Percentiles rank a stretch among this genome's conserved stretches.
Conservation (phyloP, 2,329 filamentous ascomycete genomes). For the Hypoxylon sp. region DNA sequence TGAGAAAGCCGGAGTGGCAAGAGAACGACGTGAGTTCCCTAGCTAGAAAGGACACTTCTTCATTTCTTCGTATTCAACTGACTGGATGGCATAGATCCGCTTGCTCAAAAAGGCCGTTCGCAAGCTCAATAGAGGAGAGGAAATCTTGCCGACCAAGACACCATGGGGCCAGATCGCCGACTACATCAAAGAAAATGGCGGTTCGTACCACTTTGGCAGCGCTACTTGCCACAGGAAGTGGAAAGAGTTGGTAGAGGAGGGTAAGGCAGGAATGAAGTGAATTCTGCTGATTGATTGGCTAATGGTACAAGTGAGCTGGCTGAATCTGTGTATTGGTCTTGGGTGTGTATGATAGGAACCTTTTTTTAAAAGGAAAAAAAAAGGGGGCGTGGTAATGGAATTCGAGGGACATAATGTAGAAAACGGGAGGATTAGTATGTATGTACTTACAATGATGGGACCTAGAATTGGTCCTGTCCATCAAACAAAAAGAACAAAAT, state of each 20-base stretch:
- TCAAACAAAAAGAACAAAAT: constrained; percentile 30
- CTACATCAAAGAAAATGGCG: constrained; percentile 66
- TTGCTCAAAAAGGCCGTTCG: constrained; percentile 63
- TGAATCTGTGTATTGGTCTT: constrained; percentile 26
- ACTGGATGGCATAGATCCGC: constrained; percentile 55
- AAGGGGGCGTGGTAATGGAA: constrained; percentile 43
- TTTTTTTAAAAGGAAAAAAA: constrained; percentile 15
- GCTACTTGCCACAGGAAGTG: constrained; percentile 72
- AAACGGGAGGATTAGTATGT: constrained; percentile 34
- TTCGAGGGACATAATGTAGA: constrained; percentile 18
- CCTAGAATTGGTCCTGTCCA: constrained; percentile 15
- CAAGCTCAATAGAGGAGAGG: constrained; percentile 54
- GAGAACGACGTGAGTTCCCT: constrained; percentile 71
- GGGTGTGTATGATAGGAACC: constrained; percentile 39
- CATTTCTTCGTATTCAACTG: constrained; percentile 7
- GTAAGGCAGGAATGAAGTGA: constrained; percentile 28
- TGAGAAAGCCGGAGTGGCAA: constrained; percentile 76
- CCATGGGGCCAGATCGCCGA: constrained; percentile 71
- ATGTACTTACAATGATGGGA: constrained; percentile 48
- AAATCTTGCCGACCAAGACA: constrained; percentile 57
- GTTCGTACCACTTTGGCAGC: constrained; percentile 72
- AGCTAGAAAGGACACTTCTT: neutral
- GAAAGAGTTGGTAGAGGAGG: constrained; percentile 60
- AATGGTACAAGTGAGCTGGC: constrained; percentile 17
- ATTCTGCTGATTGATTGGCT: constrained; percentile 6